These are phyloP conservation scores for Penicillium glabrum DNA, from an alignment of 2,329 filamentous ascomycete genomes.

Conservation along the genomic window DNA sequence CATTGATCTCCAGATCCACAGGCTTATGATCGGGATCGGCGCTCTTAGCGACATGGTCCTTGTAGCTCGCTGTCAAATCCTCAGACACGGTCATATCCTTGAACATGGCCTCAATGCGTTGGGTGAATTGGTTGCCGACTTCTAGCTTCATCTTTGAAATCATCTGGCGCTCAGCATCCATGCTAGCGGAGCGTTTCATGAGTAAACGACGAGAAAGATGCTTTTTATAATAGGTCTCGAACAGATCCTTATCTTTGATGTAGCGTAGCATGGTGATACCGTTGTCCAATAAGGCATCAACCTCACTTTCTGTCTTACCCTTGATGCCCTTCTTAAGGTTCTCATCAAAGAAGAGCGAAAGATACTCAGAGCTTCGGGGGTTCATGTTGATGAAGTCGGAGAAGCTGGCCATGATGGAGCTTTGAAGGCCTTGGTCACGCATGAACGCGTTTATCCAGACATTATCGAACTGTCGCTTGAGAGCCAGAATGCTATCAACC, in stretches of 20 bases:
- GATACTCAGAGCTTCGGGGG: slow-evolving; percentile 78
- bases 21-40: slow-evolving; percentile 59
- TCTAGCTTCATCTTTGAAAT: slow-evolving; percentile 97
- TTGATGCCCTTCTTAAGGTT: slow-evolving; percentile 92
- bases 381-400: slow-evolving; percentile 94
- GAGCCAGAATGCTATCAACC: slow-evolving; percentile 83
- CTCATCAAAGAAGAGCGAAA: slow-evolving; percentile 96
- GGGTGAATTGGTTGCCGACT: slow-evolving; percentile 89
- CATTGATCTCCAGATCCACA: slow-evolving; percentile 78
- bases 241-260: slow-evolving; percentile 87
- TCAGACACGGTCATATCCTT: slow-evolving; percentile 88
- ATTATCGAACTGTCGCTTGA: slow-evolving; percentile 88
- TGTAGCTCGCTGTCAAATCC: slow-evolving; percentile 77
- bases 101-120: slow-evolving; percentile 96
- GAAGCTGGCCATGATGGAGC: slow-evolving; percentile 81
- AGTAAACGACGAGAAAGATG: slow-evolving; percentile 85
- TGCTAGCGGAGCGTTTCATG: slow-evolving; percentile 84
- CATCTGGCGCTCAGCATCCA: slow-evolving; percentile 92
- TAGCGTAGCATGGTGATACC: slow-evolving; percentile 86
- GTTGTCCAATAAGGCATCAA: slow-evolving; percentile 82
- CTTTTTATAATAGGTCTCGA: slow-evolving; percentile 97
- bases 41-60: slow-evolving; percentile 63
- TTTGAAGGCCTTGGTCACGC: slow-evolving; percentile 74
- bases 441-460: slow-evolving; percentile 74
- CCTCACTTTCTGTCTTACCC: slow-evolving; percentile 84